These are phyloP conservation scores for Fusarium brachygibbosum DNA, from an alignment of 2,329 filamentous ascomycete genomes.

Conservation along the genomic window DNA sequence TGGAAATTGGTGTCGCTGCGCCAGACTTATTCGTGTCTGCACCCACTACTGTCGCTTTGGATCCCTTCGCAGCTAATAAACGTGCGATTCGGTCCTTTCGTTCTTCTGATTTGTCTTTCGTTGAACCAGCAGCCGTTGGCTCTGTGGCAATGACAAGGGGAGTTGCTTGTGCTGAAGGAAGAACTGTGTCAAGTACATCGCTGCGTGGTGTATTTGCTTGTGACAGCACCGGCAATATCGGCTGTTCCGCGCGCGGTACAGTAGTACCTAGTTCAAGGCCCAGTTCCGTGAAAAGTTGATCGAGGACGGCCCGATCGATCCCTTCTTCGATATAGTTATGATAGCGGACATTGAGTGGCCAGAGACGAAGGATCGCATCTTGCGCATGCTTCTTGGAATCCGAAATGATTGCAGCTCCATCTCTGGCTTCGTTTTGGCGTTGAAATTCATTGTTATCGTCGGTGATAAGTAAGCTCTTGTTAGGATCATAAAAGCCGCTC, in stretches of 20 bases:
- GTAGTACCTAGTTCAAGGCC: conserved; percentile 63
- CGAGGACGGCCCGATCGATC: conserved; percentile 73
- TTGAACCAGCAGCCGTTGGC: conserved; percentile 63
- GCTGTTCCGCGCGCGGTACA: neutral
- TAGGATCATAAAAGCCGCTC: neutral
- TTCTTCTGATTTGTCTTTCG: conserved; percentile 65
- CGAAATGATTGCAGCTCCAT: conserved; percentile 33
- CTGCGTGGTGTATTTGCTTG: neutral
- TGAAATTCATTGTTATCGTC: neutral
- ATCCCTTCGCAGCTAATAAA: conserved; percentile 78
- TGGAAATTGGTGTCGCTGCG: conserved; percentile 42
- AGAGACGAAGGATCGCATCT: conserved; percentile 75
- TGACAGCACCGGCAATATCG: neutral
- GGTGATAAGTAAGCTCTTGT: neutral
- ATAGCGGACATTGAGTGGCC: conserved; percentile 77
- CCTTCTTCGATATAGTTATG: conserved; percentile 80
- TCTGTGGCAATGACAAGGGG: neutral
- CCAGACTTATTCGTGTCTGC: conserved; percentile 12
- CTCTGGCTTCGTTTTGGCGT: neutral
- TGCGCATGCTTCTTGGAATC: conserved; percentile 71
- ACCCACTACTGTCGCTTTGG: conserved; percentile 58
- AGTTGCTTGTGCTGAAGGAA: neutral
- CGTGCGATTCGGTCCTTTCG: conserved; percentile 83
- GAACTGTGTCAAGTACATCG: neutral
- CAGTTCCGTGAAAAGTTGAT: conserved; percentile 75